phyloP scores from a whole-genome alignment of 371 early-diverging fungal genomes.

The Syncephalastrum contaminatum region DNA sequence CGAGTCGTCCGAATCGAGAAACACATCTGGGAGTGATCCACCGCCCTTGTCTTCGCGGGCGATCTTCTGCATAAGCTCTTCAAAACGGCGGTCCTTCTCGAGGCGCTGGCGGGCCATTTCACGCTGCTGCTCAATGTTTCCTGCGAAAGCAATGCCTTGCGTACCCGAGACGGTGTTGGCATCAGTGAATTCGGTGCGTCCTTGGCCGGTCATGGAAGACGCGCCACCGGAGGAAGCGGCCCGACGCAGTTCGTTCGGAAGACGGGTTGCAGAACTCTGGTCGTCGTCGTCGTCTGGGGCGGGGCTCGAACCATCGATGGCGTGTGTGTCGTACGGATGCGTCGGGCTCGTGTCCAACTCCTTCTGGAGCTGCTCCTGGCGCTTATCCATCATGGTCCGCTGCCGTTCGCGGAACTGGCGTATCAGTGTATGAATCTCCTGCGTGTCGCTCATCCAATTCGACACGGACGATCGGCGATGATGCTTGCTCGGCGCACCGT shows the following conservation, averaged over 20 bases:
- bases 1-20: conserved; percentile 12
- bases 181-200: background rate
- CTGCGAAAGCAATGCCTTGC: conserved; percentile 45
- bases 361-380: background rate
- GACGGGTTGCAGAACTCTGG: conserved; percentile 25
- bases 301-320: background rate
- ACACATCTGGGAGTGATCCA: conserved; percentile 5
- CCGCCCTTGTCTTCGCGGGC: conserved; percentile 4
- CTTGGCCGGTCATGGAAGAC: background rate
- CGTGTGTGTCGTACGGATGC: conserved; percentile 9
- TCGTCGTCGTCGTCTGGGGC: conserved; percentile 14
- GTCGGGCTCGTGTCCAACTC: conserved; percentile 7
- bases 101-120: conserved; percentile 36
- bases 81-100: conserved; percentile 33
- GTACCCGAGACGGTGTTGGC: conserved; percentile 4
- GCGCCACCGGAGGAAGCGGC: conserved; percentile 1
- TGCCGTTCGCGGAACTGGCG: conserved; percentile 14
- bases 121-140: conserved; percentile 39
- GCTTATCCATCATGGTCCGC: conserved; percentile 8
- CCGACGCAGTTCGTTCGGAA: conserved; percentile 6
- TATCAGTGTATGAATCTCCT: conserved; percentile 9
- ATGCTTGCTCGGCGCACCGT: conserved; percentile 5
- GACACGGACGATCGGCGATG: conserved; percentile 7
- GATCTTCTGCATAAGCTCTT: conserved; percentile 26
- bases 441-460: conserved; percentile 3